phyloP scores from a whole-genome alignment of 176 grass and related monocot genomes.

The Eragrostis curvula region DNA sequence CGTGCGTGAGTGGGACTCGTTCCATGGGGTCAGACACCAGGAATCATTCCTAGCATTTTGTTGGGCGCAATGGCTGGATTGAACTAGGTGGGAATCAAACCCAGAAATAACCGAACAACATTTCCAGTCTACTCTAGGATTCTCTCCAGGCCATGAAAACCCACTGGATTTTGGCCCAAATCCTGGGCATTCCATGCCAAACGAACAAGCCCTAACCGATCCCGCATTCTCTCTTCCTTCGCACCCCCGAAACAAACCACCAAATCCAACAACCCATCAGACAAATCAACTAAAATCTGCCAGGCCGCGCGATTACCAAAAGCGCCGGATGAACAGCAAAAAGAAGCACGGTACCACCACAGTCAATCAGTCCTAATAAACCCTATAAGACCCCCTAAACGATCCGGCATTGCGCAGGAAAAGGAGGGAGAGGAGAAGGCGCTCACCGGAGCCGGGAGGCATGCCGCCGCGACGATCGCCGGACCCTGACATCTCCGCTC shows the following conservation, averaged over 20 bases:
- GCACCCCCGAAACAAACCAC: background rate
- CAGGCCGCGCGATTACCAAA: background rate
- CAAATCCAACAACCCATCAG: background rate
- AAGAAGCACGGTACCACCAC: no score
- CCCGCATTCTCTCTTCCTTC: background rate
- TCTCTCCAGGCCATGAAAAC: no score
- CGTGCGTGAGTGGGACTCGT: no score
- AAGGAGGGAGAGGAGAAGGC: background rate
- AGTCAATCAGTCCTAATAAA: background rate
- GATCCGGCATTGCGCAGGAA: slow-evolving; percentile 31
- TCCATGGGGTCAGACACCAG: no score
- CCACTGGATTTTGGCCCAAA: no score
- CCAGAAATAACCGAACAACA: no score
- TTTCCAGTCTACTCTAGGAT: no score
- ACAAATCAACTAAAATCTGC: background rate
- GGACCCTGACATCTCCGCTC: slow-evolving; percentile 10
- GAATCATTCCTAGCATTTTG: no score
- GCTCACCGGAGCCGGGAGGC: slow-evolving; percentile 37
- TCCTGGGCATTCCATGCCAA: no score
- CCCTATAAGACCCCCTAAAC: background rate
- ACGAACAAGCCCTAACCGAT: no score
- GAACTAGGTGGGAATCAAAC: no score
- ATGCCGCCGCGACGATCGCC: slow-evolving; percentile 39
- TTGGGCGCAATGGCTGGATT: no score
- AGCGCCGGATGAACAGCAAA: background rate